These are phyloP conservation scores for Blastocystis sp. DNA, from an alignment of 352 stramenopile genomes.

Conservation along the genomic window DNA sequence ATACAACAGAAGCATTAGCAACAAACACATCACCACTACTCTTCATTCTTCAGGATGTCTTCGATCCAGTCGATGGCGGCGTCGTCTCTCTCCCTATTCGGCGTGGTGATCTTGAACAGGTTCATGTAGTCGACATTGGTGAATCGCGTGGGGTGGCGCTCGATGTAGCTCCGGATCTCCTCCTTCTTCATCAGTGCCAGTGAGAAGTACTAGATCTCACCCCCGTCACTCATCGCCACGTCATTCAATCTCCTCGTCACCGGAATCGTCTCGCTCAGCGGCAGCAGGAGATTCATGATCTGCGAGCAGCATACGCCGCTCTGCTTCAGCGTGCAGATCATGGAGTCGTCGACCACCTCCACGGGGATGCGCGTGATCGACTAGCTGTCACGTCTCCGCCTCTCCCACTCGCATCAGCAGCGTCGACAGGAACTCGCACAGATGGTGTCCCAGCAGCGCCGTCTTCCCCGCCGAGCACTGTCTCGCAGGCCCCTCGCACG, in stretches of 20 bases:
- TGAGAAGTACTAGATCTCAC: constrained; percentile 44
- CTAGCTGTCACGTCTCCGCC: not conserved
- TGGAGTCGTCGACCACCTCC: constrained; percentile 4
- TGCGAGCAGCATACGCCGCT: constrained; percentile 45
- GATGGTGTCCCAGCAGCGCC: not conserved
- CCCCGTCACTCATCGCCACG: not conserved
- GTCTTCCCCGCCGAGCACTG: not conserved
- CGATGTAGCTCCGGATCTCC: constrained; percentile 49
- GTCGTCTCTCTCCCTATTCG: constrained; percentile 30
- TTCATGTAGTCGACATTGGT: constrained; percentile 54
- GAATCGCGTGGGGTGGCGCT: constrained; percentile 25
- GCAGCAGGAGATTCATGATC: constrained; percentile 46
- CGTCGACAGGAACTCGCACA: not conserved
- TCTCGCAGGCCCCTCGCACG: not conserved
- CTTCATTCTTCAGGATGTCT: constrained; percentile 30
- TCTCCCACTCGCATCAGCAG: constrained; percentile 25
- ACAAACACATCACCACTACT: not conserved
- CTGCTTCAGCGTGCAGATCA: constrained; percentile 50
- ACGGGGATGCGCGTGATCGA: constrained; percentile 26
- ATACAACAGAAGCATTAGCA: not conserved
- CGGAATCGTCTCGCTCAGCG: not conserved
- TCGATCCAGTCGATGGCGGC: constrained; percentile 56
- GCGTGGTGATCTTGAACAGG: constrained; percentile 43
- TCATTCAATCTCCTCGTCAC: constrained; percentile 20
- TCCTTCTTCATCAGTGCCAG: constrained; percentile 48